Conservation (phyloP, 495 filamentous ascomycete species). For the Eremomyces bilateralis region DNA sequence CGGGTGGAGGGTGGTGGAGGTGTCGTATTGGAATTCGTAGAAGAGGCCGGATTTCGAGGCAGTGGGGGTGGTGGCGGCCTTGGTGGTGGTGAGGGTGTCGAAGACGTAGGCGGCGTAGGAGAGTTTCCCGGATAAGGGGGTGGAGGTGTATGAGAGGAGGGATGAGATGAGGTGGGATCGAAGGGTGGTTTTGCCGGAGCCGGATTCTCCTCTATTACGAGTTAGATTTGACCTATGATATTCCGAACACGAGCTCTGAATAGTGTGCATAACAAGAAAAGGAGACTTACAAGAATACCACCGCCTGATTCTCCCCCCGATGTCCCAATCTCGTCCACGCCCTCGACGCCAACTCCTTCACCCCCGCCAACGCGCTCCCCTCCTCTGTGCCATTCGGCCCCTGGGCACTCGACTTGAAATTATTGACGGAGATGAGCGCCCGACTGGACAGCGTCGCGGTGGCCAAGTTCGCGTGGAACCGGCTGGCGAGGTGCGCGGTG, state of each 20-base stretch:
- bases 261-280: background rate
- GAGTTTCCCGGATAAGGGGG: conserved; percentile 76
- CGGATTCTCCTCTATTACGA: conserved; percentile 61
- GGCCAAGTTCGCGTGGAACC: conserved; percentile 77
- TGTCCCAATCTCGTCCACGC: conserved; percentile 72
- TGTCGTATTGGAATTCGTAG: conserved; percentile 90
- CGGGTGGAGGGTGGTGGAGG: conserved; percentile 54
- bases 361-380: conserved; percentile 67
- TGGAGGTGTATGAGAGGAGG: conserved; percentile 68
- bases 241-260: background rate
- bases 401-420: conserved; percentile 67
- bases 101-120: conserved; percentile 88
- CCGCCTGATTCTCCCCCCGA: conserved; percentile 75
- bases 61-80: conserved; percentile 81
- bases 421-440: conserved; percentile 77
- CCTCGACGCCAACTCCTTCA: conserved; percentile 69
- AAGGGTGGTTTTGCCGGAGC: conserved; percentile 85
- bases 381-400: conserved; percentile 75
- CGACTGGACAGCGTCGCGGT: conserved; percentile 77
- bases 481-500: conserved; percentile 85
- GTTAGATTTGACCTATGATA: background rate
- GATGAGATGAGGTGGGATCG: conserved; percentile 70
- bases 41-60: conserved; percentile 91
- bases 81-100: conserved; percentile 92
- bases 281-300: conserved; percentile 65